A percentile compares a stretch with the other conserved stretches of the same genome.
These are phyloP conservation scores for Phytopythium mirpurense DNA, from an alignment of 352 stramenopile species.

Conservation along the genomic window DNA sequence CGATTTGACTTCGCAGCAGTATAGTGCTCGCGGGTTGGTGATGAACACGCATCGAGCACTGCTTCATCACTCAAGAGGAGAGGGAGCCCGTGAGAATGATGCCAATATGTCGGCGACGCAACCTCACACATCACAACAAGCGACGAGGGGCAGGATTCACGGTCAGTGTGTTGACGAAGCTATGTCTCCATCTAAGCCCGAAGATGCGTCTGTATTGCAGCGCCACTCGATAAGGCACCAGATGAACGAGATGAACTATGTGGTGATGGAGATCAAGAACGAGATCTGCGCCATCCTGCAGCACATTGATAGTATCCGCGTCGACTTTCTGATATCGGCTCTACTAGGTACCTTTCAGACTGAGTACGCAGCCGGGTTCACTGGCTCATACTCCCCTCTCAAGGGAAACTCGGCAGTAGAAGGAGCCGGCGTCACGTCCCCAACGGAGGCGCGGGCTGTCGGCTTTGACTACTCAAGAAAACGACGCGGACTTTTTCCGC, in stretches of 20 bases:
- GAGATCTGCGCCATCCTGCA: slow-evolving; percentile 61
- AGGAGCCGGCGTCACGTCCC: not conserved
- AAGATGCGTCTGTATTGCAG: not conserved
- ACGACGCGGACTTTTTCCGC: not conserved
- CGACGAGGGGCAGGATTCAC: too few relatives aligned
- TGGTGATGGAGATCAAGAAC: slow-evolving; percentile 76
- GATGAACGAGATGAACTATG: slow-evolving; percentile 34
- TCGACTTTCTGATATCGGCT: slow-evolving; percentile 64
- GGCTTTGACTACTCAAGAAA: not conserved
- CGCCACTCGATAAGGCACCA: slow-evolving; percentile 12
- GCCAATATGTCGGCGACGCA: not conserved
- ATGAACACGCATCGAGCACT: not conserved
- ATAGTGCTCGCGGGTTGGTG: not conserved
- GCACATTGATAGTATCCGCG: slow-evolving; percentile 45
- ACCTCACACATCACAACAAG: not conserved
- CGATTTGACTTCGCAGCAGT: slow-evolving; percentile 4
- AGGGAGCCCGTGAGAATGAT: not conserved
- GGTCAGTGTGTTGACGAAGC: not conserved
- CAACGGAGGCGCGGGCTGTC: not conserved
- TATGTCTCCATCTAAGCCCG: not conserved
- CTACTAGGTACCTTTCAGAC: slow-evolving; percentile 39
- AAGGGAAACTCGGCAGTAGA: not conserved
- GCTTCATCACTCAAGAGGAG: not conserved
- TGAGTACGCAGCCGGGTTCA: slow-evolving; percentile 14
- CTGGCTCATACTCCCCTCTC: slow-evolving; percentile 1